Evolutionary conservation across 306 rosid species (phyloP), one percentile per base, ranked within the genome.

Genomic region (Cucumis melo): DNA sequence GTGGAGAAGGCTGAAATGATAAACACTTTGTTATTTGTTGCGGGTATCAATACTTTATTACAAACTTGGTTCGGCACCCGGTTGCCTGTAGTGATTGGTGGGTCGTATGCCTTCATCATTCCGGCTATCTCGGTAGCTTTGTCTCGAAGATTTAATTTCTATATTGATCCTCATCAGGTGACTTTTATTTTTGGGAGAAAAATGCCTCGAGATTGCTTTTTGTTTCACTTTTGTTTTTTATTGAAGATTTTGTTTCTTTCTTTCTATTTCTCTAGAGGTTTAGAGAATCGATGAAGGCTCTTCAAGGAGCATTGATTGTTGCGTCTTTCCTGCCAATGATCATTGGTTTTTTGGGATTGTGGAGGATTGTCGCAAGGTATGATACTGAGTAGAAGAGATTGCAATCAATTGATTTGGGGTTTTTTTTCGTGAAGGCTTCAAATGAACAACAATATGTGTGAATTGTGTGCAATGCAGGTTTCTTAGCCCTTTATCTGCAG

Each of bases 1-100:
- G 90, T 83, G 77, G 98, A 94, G 86, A 91, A 94, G 83, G 96
- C 95, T 76, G 79, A 89, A 84, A 81, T 88, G 87, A 90, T 94
- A 38, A 85, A 90, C 53, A 94, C 98, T 38, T 16, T 89, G 58
- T 92, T 94, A 20, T 86, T 94, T 62, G 96, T 85, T 79, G 85
- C 90, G 5, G 95, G 89, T 32, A 91, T 94, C 39, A 91, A 91
- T 84, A 91, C 98, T 29, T 75, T 91, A 3, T 70, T 91, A 80
- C 96, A 90, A 77, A 85, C 96, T 0, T 83, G 32, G 89, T 81
- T 94, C 32, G 98, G 96, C 54, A 87, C 91, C 32, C 83, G 97
- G 46, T 90, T 94, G 68, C 98, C 97, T 0, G 96, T 94, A 39
- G 97, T 91, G 44, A 85, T 91, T 17, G 93, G 97, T 53, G 83